Conservation (phyloP, 2,329 filamentous ascomycete species). For the Phaeosphaeriaceae sp. region DNA sequence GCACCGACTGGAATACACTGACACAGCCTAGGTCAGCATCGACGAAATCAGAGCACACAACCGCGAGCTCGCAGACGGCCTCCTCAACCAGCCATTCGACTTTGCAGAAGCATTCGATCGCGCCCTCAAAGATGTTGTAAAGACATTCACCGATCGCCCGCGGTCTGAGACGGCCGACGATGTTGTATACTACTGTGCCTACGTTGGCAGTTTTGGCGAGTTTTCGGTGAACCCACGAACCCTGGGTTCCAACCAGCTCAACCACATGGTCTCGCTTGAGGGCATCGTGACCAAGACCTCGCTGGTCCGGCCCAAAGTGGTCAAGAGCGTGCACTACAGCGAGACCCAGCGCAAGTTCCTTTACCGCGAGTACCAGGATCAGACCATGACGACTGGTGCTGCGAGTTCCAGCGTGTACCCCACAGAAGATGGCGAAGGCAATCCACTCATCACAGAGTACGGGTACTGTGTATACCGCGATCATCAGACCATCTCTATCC, state of each 20-base stretch:
- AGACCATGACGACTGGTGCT: slow-evolving; percentile 91
- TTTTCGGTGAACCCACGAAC: slow-evolving; percentile 95
- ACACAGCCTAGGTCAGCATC: slow-evolving; percentile 60
- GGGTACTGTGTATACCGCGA: slow-evolving; percentile 95
- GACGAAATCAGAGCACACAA: slow-evolving; percentile 93
- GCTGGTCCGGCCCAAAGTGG: slow-evolving; percentile 93
- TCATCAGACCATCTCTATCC: slow-evolving; percentile 96
- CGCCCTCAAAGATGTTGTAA: slow-evolving; percentile 87
- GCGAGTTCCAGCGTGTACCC: slow-evolving; percentile 93
- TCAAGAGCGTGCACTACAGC: slow-evolving; percentile 97
- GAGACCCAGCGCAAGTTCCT: slow-evolving; percentile 87
- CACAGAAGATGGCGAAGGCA: slow-evolving; percentile 90
- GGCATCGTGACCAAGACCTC: slow-evolving; percentile 97
- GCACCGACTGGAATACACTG: slow-evolving; percentile 1
- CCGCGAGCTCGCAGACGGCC: slow-evolving; percentile 77
- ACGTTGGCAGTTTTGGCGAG: slow-evolving; percentile 92
- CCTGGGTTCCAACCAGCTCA: slow-evolving; percentile 85
- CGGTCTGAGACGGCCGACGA: slow-evolving; percentile 80
- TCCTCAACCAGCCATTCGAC: slow-evolving; percentile 88
- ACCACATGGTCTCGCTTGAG: slow-evolving; percentile 96
- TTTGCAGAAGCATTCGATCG: slow-evolving; percentile 87
- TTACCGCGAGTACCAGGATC: slow-evolving; percentile 89
- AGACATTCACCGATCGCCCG: slow-evolving; percentile 77
- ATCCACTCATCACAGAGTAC: slow-evolving; percentile 93
- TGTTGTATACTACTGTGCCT: slow-evolving; percentile 92